phyloP scores from a whole-genome alignment of 2,329 filamentous ascomycete species.

The Graphilbum ipis-grandicollis region DNA sequence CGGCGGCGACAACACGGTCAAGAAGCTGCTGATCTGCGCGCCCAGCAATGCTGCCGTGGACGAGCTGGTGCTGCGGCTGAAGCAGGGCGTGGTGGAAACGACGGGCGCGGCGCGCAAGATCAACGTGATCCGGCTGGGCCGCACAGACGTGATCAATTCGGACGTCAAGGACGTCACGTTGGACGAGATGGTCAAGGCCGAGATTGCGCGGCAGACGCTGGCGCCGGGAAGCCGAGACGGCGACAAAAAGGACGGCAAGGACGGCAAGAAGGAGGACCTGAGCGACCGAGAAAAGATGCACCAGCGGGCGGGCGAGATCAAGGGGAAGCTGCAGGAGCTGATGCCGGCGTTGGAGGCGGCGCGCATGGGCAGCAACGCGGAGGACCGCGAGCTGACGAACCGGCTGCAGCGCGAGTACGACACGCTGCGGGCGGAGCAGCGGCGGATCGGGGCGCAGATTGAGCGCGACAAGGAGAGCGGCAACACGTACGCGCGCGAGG shows the following conservation, averaged over 20 bases:
- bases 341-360: conserved; percentile 54
- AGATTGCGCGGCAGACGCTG: conserved; percentile 27
- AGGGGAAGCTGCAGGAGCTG: conserved; percentile 55
- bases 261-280: neutral
- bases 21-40: conserved; percentile 92
- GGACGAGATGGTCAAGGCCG: conserved; percentile 70
- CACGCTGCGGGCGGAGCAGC: conserved; percentile 44
- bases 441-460: conserved; percentile 70
- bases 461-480: conserved; percentile 77
- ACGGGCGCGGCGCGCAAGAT: conserved; percentile 58
- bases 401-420: conserved; percentile 63
- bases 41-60: conserved; percentile 97
- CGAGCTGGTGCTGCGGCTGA: conserved; percentile 84
- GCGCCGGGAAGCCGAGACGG: neutral
- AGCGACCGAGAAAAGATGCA: conserved; percentile 43
- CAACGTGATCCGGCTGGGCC: conserved; percentile 76
- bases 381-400: conserved; percentile 27
- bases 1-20: conserved; percentile 25
- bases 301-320: conserved; percentile 51
- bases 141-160: conserved; percentile 80
- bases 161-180: conserved; percentile 82
- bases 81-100: conserved; percentile 64
- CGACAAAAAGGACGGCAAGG: conserved; percentile 1
- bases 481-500: conserved; percentile 64
- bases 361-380: conserved; percentile 34